Evolutionary conservation across 805 yeast genomes (phyloP).

Genomic region (Naumovozyma baii): DNA sequence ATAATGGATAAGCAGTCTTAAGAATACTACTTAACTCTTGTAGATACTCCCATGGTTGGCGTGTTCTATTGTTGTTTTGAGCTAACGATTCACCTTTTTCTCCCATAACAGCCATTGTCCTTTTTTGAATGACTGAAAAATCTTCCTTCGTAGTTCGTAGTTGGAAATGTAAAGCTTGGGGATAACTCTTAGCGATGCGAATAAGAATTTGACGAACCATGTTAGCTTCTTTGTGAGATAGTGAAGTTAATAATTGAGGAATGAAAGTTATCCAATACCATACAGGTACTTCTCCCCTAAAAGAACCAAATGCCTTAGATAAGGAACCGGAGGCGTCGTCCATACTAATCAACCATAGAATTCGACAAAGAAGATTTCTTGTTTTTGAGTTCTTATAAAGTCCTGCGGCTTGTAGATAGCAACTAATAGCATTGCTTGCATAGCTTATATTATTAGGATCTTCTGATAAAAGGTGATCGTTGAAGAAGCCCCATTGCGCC

Average conservation of each 20-base stretch:
- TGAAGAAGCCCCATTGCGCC: constrained; percentile 99
- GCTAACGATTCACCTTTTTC: constrained; percentile 15
- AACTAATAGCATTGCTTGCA: constrained; percentile 90
- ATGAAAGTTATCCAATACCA: constrained; percentile 99
- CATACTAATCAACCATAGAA: constrained; percentile 85
- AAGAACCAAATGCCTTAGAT: constrained; percentile 80
- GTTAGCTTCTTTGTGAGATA: constrained; percentile 85
- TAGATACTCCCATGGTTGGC: constrained; percentile 89
- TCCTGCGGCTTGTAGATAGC: constrained; percentile 96
- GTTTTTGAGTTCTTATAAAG: constrained; percentile 88
- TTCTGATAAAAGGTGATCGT: constrained; percentile 78
- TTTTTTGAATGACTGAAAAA: constrained; percentile 76
- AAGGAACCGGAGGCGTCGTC: constrained; percentile 78
- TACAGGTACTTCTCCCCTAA: constrained; percentile 92
- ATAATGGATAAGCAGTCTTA: constrained; percentile 90
- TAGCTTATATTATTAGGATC: constrained; percentile 68
- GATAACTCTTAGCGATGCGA: constrained; percentile 90
- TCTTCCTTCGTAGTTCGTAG: constrained; percentile 92
- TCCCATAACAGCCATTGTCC: constrained; percentile 43
- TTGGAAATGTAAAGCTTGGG: constrained; percentile 95
- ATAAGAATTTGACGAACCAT: constrained; percentile 81
- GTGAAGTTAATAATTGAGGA: constrained; percentile 82
- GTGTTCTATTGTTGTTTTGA: constrained; percentile 23
- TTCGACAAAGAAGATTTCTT: constrained; percentile 75
- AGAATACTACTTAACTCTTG: constrained; percentile 88